phyloP scores from a whole-genome alignment of 352 stramenopile species.

The Globisporangium middletonii region DNA sequence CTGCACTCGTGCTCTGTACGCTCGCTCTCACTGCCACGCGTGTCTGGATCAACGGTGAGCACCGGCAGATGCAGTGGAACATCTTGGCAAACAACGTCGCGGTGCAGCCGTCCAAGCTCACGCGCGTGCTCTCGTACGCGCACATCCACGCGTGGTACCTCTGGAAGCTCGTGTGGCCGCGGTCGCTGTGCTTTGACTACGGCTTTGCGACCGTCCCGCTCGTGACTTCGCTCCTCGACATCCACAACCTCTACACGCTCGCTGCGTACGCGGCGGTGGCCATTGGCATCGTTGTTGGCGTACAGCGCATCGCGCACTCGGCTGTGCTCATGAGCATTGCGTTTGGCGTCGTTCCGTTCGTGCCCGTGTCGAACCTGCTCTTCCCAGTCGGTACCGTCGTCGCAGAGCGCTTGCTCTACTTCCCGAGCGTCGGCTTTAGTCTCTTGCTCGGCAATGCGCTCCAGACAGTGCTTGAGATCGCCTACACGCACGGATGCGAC shows the following conservation, averaged over 20 bases:
- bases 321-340: conserved; percentile 50
- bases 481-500: conserved; percentile 13
- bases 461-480: conserved; percentile 19
- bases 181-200: conserved; percentile 88
- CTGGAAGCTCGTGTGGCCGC: conserved; percentile 86
- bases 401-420: conserved; percentile 89
- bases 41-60: conserved; percentile 64
- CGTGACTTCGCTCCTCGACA: conserved; percentile 45
- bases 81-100: conserved; percentile 86
- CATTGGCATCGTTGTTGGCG: conserved; percentile 15
- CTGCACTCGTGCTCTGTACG: conserved; percentile 15
- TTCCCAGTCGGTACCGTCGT: conserved; percentile 90
- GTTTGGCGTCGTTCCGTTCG: conserved; percentile 82
- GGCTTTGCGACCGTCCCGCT: conserved; percentile 84
- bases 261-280: conserved; percentile 52
- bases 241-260: conserved; percentile 53
- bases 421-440: conserved; percentile 85
- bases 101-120: conserved; percentile 25
- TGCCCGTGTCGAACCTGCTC: conserved; percentile 88
- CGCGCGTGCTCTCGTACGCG: conserved; percentile 67
- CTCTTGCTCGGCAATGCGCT: conserved; percentile 44
- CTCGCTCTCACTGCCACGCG: conserved; percentile 21
- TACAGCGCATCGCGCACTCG: conserved; percentile 19
- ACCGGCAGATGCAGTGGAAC: conserved; percentile 71
- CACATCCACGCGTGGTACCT: conserved; percentile 87